Percentiles rank a stretch among this genome's conserved stretches.
These are phyloP conservation scores for Lepidium africanum DNA, from an alignment of 345 rosid species.

Conservation along the genomic window DNA sequence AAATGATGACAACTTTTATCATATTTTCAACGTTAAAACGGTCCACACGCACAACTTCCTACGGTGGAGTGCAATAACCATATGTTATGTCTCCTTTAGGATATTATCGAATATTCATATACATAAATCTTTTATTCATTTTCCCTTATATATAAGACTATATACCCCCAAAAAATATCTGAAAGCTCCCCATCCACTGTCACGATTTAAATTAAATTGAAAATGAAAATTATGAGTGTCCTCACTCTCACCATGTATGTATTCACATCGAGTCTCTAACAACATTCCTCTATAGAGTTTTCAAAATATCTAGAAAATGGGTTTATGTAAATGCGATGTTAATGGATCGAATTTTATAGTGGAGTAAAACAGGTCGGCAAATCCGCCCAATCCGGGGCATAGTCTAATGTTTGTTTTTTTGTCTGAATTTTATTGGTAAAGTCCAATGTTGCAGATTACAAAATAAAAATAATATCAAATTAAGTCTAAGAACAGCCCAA, in stretches of 20 bases:
- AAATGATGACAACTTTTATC: constrained; percentile 15
- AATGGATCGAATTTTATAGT: constrained; percentile 2
- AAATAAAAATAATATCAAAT: too few species aligned
- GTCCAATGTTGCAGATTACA: too few species aligned
- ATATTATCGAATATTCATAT: constrained; percentile 20
- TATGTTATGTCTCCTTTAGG: constrained; percentile 18
- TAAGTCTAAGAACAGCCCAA: too few species aligned
- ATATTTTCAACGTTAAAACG: constrained; percentile 28
- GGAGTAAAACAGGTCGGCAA: constrained; percentile 5
- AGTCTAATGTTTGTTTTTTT: too few species aligned
- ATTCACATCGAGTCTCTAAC: background rate
- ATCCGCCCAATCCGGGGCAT: background rate
- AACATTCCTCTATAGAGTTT: background rate
- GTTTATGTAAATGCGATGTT: constrained; percentile 5
- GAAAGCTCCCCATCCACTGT: constrained; percentile 2
- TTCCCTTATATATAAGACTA: background rate
- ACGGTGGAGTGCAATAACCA: constrained; percentile 29
- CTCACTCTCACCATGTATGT: background rate
- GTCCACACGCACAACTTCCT: constrained; percentile 33
- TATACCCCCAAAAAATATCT: background rate
- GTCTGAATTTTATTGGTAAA: too few species aligned
- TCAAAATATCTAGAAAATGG: constrained; percentile 15
- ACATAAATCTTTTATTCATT: background rate
- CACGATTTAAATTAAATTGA: background rate
- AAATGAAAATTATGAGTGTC: background rate